Base-by-base conservation (phyloP, 2,329 filamentous ascomycete species). In the Trichophyton verrucosum region DNA sequence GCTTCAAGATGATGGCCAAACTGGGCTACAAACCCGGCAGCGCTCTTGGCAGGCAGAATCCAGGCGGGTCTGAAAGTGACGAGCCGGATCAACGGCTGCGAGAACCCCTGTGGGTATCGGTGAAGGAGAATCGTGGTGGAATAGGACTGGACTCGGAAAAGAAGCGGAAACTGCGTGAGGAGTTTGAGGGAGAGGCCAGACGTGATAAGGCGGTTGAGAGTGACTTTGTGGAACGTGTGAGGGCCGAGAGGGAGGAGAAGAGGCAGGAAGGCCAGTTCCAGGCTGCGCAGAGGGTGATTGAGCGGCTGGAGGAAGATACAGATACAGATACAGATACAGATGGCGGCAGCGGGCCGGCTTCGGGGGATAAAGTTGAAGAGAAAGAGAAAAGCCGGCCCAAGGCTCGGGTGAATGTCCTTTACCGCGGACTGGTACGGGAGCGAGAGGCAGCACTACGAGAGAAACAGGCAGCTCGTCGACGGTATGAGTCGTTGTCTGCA, bases 1-100 rank as follows among this genome's bases (percentile, higher is more conserved):
- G 92, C 1, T 84, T 95, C 64, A 85, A 89, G 65, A 96, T 99
- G 90, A 96, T 99, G 91, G 87, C 89, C 22, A 92, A 89, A 74
- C 89, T 99, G 80, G 94, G 94, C 0, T 99, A 95, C 76, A 86
- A 84, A 61, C 78, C 83, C 20, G 91, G 91, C 24, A 84, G 83
- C 40, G 81, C 85, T 0, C 77, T 97, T 2, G 94, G 94, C 1
- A 84, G 82, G 66, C 77, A 79, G n/a, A 75, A 75, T 7, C 74
- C 75, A 27, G 63, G 70, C n/a, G 68, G 67, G 11, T 68, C 68
- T 40, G 38, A 58, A 15, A 62, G 61, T 8, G 63, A 62, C 42
- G 65, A 58, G 33, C 62, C 67, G 65, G 66, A 67, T 47, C 66
- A 75, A 57, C 76, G 76, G 3, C 75, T 80, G 44, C 78, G 82